Evolutionary conservation across 2,329 filamentous ascomycete genomes (phyloP).

Genomic region (Aspergillus fumigatus): DNA sequence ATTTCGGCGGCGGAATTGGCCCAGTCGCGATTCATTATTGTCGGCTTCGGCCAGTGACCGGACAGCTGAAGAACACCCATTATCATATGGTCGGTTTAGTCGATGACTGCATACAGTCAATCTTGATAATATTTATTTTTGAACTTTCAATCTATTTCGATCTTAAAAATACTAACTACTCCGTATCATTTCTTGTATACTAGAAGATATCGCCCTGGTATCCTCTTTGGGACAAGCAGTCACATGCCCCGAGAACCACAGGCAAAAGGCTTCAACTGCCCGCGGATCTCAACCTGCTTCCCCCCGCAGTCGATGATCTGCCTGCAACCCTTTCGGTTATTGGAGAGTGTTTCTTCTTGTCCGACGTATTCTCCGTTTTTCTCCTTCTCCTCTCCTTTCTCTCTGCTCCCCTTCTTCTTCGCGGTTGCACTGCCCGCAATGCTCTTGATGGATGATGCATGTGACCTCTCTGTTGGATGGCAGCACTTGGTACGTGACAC

Average conservation of each 20-base stretch:
- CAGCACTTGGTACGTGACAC: constrained; percentile 43
- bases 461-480: constrained; percentile 44
- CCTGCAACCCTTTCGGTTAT: constrained; percentile 2
- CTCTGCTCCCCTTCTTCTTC: constrained; percentile 4
- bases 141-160: not conserved
- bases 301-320: constrained; percentile 2
- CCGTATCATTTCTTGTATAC: not conserved
- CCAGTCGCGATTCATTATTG: not conserved
- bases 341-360: not conserved
- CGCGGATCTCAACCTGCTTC: constrained; percentile 8
- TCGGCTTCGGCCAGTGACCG: not conserved
- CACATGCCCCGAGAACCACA: constrained; percentile 14
- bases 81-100: not conserved
- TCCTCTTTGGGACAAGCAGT: not conserved
- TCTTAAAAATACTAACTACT: not conserved
- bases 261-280: constrained; percentile 12
- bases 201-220: not conserved
- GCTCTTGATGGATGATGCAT: constrained; percentile 25
- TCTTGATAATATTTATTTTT: not conserved
- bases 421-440: constrained; percentile 24
- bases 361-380: not conserved
- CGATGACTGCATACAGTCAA: not conserved
- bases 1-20: constrained; percentile 15
- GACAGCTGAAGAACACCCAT: too few species aligned
- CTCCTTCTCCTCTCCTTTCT: not conserved